phyloP scores from a whole-genome alignment of 1,284 basidiomycete genomes.

The Xanthoconium separans region DNA sequence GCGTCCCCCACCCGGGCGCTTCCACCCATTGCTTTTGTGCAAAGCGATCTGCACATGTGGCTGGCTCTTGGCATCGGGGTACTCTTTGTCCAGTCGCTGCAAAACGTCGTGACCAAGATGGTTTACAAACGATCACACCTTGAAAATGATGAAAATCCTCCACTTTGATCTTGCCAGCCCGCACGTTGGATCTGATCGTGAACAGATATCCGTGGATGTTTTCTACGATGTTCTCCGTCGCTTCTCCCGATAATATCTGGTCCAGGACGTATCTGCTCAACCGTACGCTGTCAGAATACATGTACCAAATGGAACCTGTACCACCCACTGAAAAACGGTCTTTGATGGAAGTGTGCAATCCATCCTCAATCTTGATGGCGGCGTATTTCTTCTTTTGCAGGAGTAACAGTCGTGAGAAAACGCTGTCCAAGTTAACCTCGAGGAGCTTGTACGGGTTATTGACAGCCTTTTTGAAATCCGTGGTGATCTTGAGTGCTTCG shows the following conservation, averaged over 20 bases:
- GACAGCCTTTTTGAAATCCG: slow-evolving; percentile 92
- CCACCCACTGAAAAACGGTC: slow-evolving; percentile 82
- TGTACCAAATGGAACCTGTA: neutral
- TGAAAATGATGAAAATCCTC: slow-evolving; percentile 96
- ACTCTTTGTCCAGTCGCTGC: slow-evolving; percentile 93
- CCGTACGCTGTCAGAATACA: neutral
- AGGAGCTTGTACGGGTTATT: slow-evolving; percentile 95
- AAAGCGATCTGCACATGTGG: slow-evolving; percentile 98
- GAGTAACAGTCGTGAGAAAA: slow-evolving; percentile 91
- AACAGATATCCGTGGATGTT: slow-evolving; percentile 92
- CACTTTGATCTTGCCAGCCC: slow-evolving; percentile 72
- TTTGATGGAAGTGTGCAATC: slow-evolving; percentile 81
- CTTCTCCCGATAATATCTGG: slow-evolving; percentile 89
- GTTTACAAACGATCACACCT: slow-evolving; percentile 47
- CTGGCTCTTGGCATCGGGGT: slow-evolving; percentile 92
- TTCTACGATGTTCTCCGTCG: slow-evolving; percentile 87
- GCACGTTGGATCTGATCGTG: slow-evolving; percentile 73
- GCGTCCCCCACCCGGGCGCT: slow-evolving; percentile 88
- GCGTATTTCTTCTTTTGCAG: slow-evolving; percentile 99
- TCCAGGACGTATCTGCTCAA: slow-evolving; percentile 77
- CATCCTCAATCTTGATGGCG: slow-evolving; percentile 90
- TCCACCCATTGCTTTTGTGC: slow-evolving; percentile 85
- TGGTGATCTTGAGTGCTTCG: slow-evolving; percentile 89
- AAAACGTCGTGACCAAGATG: neutral
- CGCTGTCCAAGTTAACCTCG: slow-evolving; percentile 95